Percentiles rank a stretch among this genome's conserved stretches.
Conservation (phyloP, 345 rosid species). For the Brassica rapa region DNA sequence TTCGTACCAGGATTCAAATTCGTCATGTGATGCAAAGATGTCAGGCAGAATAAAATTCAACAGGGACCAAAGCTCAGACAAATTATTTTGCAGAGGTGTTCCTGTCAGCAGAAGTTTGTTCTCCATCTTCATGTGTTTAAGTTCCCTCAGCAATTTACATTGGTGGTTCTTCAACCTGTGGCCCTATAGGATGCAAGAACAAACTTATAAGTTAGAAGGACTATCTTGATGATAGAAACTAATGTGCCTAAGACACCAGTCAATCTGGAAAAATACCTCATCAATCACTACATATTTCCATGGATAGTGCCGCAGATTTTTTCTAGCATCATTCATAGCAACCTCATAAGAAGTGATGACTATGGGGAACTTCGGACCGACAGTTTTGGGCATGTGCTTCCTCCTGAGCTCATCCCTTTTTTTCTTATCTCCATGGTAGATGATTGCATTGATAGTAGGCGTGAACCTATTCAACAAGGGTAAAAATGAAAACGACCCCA, state of each 20-base stretch:
- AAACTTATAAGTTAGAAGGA: neutral
- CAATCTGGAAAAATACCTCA: conserved; percentile 58
- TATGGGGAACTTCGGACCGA: conserved; percentile 81
- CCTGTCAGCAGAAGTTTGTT: conserved; percentile 94
- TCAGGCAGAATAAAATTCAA: conserved; percentile 92
- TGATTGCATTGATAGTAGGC: conserved; percentile 69
- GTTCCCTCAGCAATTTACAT: conserved; percentile 76
- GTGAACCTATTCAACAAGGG: conserved; percentile 54
- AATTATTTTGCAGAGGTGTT: conserved; percentile 93
- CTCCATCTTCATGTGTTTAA: conserved; percentile 53
- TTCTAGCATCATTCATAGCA: conserved; percentile 77
- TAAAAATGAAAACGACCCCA: neutral
- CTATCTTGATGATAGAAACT: neutral
- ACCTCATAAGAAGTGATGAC: conserved; percentile 89
- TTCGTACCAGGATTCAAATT: conserved; percentile 88
- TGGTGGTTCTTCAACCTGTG: conserved; percentile 88
- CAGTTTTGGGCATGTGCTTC: conserved; percentile 66
- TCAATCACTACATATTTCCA: conserved; percentile 97
- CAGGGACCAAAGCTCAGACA: conserved; percentile 96
- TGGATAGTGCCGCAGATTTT: conserved; percentile 56
- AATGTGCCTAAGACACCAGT: neutral
- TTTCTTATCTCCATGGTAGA: conserved; percentile 80
- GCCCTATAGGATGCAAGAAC: conserved; percentile 53
- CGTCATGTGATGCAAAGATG: conserved; percentile 87
- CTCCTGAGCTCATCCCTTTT: conserved; percentile 65